Base-by-base conservation (phyloP, 208 protist genomes). In the Histomonas meleagridis region DNA sequence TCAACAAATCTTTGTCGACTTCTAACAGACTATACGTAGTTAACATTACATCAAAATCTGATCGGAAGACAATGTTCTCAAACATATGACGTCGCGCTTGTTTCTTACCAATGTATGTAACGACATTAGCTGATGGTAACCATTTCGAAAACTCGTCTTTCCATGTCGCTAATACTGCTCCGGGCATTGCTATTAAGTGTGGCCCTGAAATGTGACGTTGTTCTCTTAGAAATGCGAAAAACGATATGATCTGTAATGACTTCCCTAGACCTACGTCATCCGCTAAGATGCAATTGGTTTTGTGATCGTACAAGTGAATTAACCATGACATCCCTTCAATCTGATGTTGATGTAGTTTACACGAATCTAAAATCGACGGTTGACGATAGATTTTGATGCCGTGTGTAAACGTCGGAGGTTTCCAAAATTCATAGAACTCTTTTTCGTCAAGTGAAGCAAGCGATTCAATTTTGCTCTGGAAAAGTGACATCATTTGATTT, bases 221-320 rank as follows among this genome's bases (percentile, higher is more conserved):
- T 28, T 86, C 65, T 32, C 28, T 40, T 0, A 93, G 92, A 57
- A 38, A 86, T 18, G 81, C 91, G 18, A 92, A 49, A 26, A 93
- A 93, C 32, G 55, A 91, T 65, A 93, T 91, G 35, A 62, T 65
- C 43, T 94, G 91, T 35, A 94, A 55, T 14, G 94, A 95, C 62
- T 96, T 97, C 51, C 96, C 96, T 38, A 97, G 91, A 28, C 96
- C 95, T 95, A 97, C 97, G 90, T 97, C 96, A 93, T 97, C 96
- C 12, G 95, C 96, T 21, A 97, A 90, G 65, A 97, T 96, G 0
- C 90, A 93, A 69, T 97, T 97, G 18, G 70, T 94, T 38, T 92
- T 60, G 16, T 95, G 69, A 32, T 90, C 86, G 92, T 94, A 96
- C 40, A 81, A 92, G 57, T 93, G 94, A 26, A 93, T n/a, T 9